These are phyloP conservation scores for Tetrahymena thermophila DNA, from an alignment of 73 alveolate species.

Conservation along the genomic window DNA sequence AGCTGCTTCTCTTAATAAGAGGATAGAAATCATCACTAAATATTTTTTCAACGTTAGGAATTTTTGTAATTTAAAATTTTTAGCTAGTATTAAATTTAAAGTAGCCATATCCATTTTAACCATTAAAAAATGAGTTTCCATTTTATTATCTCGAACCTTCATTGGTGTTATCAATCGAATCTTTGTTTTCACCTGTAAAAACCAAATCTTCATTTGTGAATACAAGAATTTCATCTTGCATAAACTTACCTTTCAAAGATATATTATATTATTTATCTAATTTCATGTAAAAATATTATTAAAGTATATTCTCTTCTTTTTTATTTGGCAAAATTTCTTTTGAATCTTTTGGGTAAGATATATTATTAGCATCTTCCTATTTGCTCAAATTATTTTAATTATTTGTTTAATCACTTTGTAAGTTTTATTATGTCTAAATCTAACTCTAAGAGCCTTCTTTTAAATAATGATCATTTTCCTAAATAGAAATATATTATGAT, in stretches of 20 bases:
- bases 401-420: not conserved
- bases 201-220: not conserved
- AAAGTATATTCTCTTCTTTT: not conserved
- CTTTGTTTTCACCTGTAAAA: not conserved
- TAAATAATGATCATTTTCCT: not conserved
- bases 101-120: not conserved
- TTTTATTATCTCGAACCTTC: not conserved
- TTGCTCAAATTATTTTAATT: not conserved
- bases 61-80: not conserved
- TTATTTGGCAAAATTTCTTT: not conserved
- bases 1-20: not conserved
- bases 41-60: not conserved
- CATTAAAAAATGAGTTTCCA: not conserved
- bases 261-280: not conserved
- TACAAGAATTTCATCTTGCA: not conserved
- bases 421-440: not conserved
- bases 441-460: not conserved
- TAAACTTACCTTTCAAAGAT: not conserved
- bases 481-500: not conserved
- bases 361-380: not conserved
- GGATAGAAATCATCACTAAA: not conserved
- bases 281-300: not conserved
- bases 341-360: not conserved
- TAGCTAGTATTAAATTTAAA: not conserved
- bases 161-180: not conserved